Percentiles rank a stretch among this genome's conserved stretches.
Evolutionary conservation across 1,284 basidiomycete genomes (phyloP).

Genomic region (Thelephora terrestris): DNA sequence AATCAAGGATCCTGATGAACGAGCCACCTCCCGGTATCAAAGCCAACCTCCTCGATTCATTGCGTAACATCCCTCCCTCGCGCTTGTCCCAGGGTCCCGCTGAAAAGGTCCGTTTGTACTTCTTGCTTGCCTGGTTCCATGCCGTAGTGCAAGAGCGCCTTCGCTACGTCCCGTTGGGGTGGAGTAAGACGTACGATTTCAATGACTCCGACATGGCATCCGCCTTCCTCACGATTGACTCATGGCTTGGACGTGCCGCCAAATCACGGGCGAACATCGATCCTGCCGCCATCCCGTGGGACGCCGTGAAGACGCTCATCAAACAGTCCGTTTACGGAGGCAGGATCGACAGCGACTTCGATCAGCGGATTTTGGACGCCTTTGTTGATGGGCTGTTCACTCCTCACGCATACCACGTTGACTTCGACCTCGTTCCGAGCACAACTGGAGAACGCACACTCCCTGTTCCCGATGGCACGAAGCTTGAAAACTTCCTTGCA

Average conservation of each 20-base stretch:
- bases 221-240: conserved; percentile 84
- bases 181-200: conserved; percentile 95
- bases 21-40: conserved; percentile 94
- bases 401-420: conserved; percentile 79
- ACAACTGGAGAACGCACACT: conserved; percentile 50
- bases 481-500: conserved; percentile 78
- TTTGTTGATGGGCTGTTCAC: conserved; percentile 90
- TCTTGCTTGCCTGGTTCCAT: conserved; percentile 98
- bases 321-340: conserved; percentile 96
- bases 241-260: conserved; percentile 73
- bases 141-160: conserved; percentile 93
- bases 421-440: conserved; percentile 79
- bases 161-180: conserved; percentile 89
- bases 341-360: conserved; percentile 87
- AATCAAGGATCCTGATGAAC: conserved; percentile 94
- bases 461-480: conserved; percentile 80
- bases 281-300: conserved; percentile 87
- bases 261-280: conserved; percentile 88
- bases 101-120: conserved; percentile 86
- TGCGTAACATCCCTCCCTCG: conserved; percentile 66
- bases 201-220: conserved; percentile 97
- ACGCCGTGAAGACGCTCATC: conserved; percentile 80
- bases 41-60: conserved; percentile 86
- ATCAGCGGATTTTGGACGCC: conserved; percentile 83
- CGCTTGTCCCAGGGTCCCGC: conserved; percentile 75